Base-by-base conservation (phyloP, 1,284 basidiomycete species). In the Moesziomyces sp. region DNA sequence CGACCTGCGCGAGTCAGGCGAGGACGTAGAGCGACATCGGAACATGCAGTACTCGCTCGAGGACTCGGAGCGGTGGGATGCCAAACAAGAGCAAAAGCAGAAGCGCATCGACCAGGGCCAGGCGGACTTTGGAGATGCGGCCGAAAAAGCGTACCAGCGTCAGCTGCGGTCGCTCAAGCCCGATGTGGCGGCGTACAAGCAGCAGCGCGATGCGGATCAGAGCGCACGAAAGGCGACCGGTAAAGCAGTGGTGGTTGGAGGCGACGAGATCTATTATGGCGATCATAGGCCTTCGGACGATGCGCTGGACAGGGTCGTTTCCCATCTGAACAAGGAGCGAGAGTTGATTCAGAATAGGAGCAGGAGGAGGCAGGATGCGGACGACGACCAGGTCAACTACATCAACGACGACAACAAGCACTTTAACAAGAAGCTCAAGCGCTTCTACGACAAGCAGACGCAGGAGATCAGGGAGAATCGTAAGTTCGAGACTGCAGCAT, bases 381-480 rank as follows among this genome's bases (percentile, higher is more conserved):
- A 92, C 54, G 91, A 96, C 70, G 94, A 92, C 58, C 94, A 97
- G 76, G 93, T 99, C 85, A 98, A 94, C 14, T 99, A 99, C 84
- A 99, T 99, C 89, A 99, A 99, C 88, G 93, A 97, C 85, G 91
- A 75, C 85, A 99, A 99, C 87, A 91, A 93, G 80, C 93, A 96
- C 55, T 99, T 98, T 88, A 99, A 98, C 90, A 95, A 95, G 87
- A 99, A 93, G 92, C 94, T 98, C 86, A 91, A 92, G 21, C 89
- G 96, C 67, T 99, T 94, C 86, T 99, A 94, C 87, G 93, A 98
- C 88, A 94, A 96, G 83, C 96, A 97, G 83, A 99, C 96, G 2
- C 87, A 92, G 57, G 96, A 98, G 73, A 78, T 82, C 26, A 43
- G 67, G 14, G 82, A 83, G 46, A 83, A 83, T 51, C 61, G 67